phyloP scores from a whole-genome alignment of 148 eudicot genomes.

The Pharnaceum exiguum region DNA sequence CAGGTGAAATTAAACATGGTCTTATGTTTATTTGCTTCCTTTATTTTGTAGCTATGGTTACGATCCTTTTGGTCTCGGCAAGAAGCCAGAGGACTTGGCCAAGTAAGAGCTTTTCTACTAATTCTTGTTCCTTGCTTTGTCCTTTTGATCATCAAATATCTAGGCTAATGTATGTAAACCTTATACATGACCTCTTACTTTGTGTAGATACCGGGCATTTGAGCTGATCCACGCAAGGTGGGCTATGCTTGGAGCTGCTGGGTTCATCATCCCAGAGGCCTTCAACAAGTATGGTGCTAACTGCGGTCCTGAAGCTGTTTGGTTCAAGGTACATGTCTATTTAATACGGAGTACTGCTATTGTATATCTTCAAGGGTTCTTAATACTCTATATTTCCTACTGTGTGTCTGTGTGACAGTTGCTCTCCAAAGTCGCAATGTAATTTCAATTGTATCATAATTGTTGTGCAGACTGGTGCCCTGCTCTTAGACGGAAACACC shows the following conservation, averaged over 20 bases:
- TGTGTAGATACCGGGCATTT: conserved; percentile 71
- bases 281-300: conserved; percentile 95
- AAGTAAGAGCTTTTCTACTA: conserved; percentile 42
- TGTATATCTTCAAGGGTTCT: no score
- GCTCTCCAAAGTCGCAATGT: no score
- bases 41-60: conserved; percentile 81
- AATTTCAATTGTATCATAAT: no score
- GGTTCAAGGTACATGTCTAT: conserved; percentile 73
- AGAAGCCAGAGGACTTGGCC: conserved; percentile 95
- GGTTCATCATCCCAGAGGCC: conserved; percentile 92
- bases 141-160: not conserved
- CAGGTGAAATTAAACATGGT: no score
- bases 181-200: not conserved
- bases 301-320: conserved; percentile 99
- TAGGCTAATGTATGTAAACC: not conserved
- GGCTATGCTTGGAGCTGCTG: conserved; percentile 99
- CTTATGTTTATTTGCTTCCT: not conserved
- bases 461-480: conserved; percentile 77
- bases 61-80: conserved; percentile 95
- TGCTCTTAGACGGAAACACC: conserved; percentile 91
- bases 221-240: conserved; percentile 93
- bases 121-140: not conserved
- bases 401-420: no score
- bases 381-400: no score
- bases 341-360: no score